Evolutionary conservation across 2,329 filamentous ascomycete genomes (phyloP).

Genomic region (Penicillium sp.): DNA sequence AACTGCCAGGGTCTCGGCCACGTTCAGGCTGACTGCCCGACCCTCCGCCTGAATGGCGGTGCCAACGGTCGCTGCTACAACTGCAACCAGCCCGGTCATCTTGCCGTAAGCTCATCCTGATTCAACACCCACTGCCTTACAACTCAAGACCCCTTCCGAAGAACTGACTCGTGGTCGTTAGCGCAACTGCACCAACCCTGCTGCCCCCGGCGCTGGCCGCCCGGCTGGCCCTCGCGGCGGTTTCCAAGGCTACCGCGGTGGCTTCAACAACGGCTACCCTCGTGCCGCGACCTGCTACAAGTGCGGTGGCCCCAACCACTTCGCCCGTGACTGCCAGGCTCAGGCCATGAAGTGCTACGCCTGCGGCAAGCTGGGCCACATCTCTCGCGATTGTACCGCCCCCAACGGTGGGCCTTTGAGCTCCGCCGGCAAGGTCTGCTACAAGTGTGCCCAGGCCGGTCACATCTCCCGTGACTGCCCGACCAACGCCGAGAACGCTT

Average conservation of each 20-base stretch:
- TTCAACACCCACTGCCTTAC: background rate
- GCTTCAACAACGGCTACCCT: constrained; percentile 55
- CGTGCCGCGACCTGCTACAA: constrained; percentile 63
- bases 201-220: constrained; percentile 57
- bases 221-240: constrained; percentile 62
- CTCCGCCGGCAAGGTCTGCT: constrained; percentile 97
- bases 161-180: constrained; percentile 25
- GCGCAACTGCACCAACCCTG: constrained; percentile 60
- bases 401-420: constrained; percentile 94
- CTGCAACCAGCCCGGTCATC: constrained; percentile 86
- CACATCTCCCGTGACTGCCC: constrained; percentile 96
- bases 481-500: constrained; percentile 54
- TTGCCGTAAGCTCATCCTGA: constrained; percentile 62
- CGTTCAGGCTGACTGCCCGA: constrained; percentile 98
- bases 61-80: constrained; percentile 90
- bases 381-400: constrained; percentile 89
- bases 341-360: constrained; percentile 99
- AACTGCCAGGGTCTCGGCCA: constrained; percentile 98
- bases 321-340: constrained; percentile 95
- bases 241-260: constrained; percentile 62
- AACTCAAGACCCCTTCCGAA: constrained; percentile 3
- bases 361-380: constrained; percentile 91
- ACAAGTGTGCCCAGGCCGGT: constrained; percentile 90
- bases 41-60: constrained; percentile 79
- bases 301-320: constrained; percentile 86